These are phyloP conservation scores for Rhizopogon rudus DNA, from an alignment of 768 basidiomycete species.

Conservation along the genomic window DNA sequence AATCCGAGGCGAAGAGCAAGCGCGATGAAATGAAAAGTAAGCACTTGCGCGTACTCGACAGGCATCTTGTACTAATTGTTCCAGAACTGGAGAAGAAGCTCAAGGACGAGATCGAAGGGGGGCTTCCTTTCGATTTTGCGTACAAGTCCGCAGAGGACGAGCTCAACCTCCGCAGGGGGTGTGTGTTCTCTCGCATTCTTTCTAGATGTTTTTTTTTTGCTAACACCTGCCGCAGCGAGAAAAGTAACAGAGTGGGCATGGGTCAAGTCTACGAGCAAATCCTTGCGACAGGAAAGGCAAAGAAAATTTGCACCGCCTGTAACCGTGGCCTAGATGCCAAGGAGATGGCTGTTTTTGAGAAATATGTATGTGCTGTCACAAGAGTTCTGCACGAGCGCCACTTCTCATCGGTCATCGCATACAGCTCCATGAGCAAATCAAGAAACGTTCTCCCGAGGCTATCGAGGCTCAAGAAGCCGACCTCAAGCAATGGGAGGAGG, in stretches of 20 bases:
- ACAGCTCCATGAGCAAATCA: slow-evolving; percentile 63
- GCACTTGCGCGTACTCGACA: slow-evolving; percentile 9
- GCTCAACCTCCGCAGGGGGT: slow-evolving; percentile 18
- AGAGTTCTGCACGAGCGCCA: neutral
- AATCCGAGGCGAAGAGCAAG: slow-evolving; percentile 57
- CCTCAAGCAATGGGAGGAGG: slow-evolving; percentile 54
- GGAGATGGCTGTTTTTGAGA: slow-evolving; percentile 60
- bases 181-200: slow-evolving; percentile 3
- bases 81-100: slow-evolving; percentile 47
- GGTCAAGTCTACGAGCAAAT: slow-evolving; percentile 48
- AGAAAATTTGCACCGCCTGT: slow-evolving; percentile 74
- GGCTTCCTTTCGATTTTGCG: slow-evolving; percentile 39
- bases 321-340: slow-evolving; percentile 56
- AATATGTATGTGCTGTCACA: slow-evolving; percentile 45
- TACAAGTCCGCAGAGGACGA: slow-evolving; percentile 32
- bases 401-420: neutral
- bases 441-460: slow-evolving; percentile 43
- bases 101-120: slow-evolving; percentile 34
- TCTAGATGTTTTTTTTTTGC: neutral
- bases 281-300: slow-evolving; percentile 52
- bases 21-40: slow-evolving; percentile 59
- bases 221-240: slow-evolving; percentile 10
- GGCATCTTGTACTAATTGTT: slow-evolving; percentile 8
- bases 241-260: slow-evolving; percentile 27
- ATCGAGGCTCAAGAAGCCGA: slow-evolving; percentile 41